Percentiles rank a stretch among this genome's conserved stretches.
Evolutionary conservation across 306 rosid genomes (phyloP).

Genomic region (Cicer chorassanicum): DNA sequence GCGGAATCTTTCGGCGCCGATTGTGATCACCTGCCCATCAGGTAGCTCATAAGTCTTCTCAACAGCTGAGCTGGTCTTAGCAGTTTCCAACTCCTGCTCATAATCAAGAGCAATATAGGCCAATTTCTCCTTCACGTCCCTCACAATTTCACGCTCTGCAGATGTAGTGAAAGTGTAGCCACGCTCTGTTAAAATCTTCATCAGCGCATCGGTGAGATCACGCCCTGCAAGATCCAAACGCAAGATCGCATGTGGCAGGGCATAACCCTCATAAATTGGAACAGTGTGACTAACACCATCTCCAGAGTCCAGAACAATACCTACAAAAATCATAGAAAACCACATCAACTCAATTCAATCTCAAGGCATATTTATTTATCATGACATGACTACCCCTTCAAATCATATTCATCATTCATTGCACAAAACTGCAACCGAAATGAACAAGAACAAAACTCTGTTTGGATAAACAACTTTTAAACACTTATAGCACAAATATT

Average conservation of each 20-base stretch:
- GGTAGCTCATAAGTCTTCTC: slow-evolving; percentile 78
- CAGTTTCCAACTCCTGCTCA: slow-evolving; percentile 76
- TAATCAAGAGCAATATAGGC: slow-evolving; percentile 80
- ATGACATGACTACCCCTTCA: not conserved
- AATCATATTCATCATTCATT: slow-evolving; percentile 39
- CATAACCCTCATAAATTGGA: slow-evolving; percentile 61
- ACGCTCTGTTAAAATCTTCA: slow-evolving; percentile 84
- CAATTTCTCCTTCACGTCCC: slow-evolving; percentile 68
- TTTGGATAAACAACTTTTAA: not conserved
- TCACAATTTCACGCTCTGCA: slow-evolving; percentile 87
- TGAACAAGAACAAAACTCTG: too few relatives aligned
- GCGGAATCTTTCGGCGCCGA: slow-evolving; percentile 62
- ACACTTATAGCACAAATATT: too few relatives aligned
- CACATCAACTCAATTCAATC: slow-evolving; percentile 38
- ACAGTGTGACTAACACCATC: slow-evolving; percentile 62
- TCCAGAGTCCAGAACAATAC: slow-evolving; percentile 62
- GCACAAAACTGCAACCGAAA: not conserved
- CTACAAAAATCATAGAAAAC: slow-evolving; percentile 43
- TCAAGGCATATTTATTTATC: not conserved
- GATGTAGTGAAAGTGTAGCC: slow-evolving; percentile 83
- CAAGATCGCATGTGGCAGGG: slow-evolving; percentile 63
- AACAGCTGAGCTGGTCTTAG: slow-evolving; percentile 79
- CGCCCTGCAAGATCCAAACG: slow-evolving; percentile 88
- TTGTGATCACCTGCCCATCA: slow-evolving; percentile 62
- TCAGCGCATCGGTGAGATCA: slow-evolving; percentile 78